These are phyloP conservation scores for Crucibulum cyathiforme DNA, from an alignment of 1,284 basidiomycete genomes.

Conservation along the genomic window DNA sequence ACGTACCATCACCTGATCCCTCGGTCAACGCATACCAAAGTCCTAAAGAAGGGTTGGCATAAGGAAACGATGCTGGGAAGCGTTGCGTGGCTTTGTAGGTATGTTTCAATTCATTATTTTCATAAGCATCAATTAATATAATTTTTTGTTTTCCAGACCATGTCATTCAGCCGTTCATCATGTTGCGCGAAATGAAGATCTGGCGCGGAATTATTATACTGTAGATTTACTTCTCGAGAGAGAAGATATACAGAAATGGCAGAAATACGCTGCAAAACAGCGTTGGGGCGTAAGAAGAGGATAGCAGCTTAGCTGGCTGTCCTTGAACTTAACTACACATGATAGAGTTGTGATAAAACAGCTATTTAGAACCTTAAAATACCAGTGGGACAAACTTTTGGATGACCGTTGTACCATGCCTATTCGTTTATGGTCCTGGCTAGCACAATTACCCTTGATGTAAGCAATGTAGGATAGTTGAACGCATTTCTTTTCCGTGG, in stretches of 20 bases:
- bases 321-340: no score
- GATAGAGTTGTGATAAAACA: no score
- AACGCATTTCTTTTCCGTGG: no score
- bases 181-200: conserved; percentile 54
- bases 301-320: not conserved
- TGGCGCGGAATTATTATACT: conserved; percentile 55
- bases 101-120: conserved; percentile 13
- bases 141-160: conserved; percentile 31
- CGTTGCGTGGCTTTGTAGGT: conserved; percentile 66
- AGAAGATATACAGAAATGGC: conserved; percentile 62
- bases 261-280: conserved; percentile 58
- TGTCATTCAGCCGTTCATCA: conserved; percentile 61
- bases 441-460: no score
- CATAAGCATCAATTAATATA: not conserved
- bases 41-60: conserved; percentile 61
- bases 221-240: conserved; percentile 53
- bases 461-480: no score
- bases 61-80: conserved; percentile 54
- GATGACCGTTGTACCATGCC: no score
- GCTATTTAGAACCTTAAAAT: no score
- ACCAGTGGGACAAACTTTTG: no score
- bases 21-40: conserved; percentile 55
- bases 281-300: conserved; percentile 46
- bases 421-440: no score
- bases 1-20: conserved; percentile 69